These are phyloP conservation scores for Strigomonas oncopelti DNA, from an alignment of 208 protist species.

Conservation along the genomic window DNA sequence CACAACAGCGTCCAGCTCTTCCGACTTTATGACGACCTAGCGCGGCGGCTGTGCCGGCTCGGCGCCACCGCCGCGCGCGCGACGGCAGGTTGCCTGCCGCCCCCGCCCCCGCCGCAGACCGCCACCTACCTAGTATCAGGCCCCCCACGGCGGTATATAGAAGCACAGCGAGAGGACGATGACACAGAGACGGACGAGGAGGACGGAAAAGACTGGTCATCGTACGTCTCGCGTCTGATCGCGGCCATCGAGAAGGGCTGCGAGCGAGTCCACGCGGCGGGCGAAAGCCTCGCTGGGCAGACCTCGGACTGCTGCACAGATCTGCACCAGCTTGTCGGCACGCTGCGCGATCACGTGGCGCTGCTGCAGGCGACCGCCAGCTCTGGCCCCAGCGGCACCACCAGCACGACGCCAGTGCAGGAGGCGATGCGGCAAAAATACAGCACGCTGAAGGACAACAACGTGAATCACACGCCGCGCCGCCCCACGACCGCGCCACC, in stretches of 20 bases:
- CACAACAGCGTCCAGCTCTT: slow-evolving; percentile 64
- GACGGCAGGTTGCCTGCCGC: neutral
- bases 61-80: neutral
- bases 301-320: slow-evolving; percentile 57
- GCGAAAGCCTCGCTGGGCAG: slow-evolving; percentile 35
- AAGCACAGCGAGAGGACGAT: neutral
- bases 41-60: slow-evolving; percentile 19
- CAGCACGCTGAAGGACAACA: neutral
- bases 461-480: neutral
- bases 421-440: slow-evolving; percentile 6
- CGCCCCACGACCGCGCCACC: neutral
- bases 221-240: slow-evolving; percentile 18
- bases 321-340: slow-evolving; percentile 49
- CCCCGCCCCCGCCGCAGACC: neutral
- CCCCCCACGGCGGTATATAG: too few relatives aligned
- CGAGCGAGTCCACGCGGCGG: slow-evolving; percentile 40
- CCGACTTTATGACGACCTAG: slow-evolving; percentile 57
- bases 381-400: slow-evolving; percentile 10
- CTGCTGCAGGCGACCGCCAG: neutral
- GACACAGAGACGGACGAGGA: neutral
- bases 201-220: slow-evolving; percentile 4
- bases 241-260: slow-evolving; percentile 32
- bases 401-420: slow-evolving; percentile 14
- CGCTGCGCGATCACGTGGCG: neutral
- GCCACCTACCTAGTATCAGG: too few relatives aligned